Percentiles rank a stretch among this genome's conserved stretches.
phyloP scores from a whole-genome alignment of 495 filamentous ascomycete genomes.

The Podospora bellae-mahoneyi region DNA sequence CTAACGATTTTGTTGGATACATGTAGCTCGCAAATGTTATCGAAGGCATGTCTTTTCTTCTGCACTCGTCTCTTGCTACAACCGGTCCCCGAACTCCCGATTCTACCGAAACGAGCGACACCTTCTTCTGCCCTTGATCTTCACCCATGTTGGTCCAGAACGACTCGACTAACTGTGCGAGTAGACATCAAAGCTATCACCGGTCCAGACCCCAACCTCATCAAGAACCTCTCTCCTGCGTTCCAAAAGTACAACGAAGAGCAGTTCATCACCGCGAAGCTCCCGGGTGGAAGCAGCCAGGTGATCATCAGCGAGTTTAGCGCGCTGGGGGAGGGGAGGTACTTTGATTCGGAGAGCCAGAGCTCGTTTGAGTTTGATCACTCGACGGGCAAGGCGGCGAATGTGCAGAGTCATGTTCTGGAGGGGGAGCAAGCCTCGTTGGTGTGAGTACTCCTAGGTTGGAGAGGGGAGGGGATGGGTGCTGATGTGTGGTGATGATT shows the following conservation, averaged over 20 bases:
- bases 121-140: neutral
- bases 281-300: conserved; percentile 78
- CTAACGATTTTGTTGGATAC: conserved; percentile 16
- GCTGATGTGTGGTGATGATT: neutral
- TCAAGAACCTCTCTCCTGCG: conserved; percentile 70
- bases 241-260: conserved; percentile 95
- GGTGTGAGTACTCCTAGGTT: conserved; percentile 53
- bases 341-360: conserved; percentile 83
- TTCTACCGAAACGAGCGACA: no score
- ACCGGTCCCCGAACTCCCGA: no score
- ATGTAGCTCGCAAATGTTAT: conserved; percentile 82
- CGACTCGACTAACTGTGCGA: conserved; percentile 7
- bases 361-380: conserved; percentile 89
- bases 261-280: conserved; percentile 82
- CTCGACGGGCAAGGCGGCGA: conserved; percentile 77
- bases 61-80: neutral
- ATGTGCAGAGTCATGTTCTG: conserved; percentile 71
- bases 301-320: conserved; percentile 88
- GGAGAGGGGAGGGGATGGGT: neutral
- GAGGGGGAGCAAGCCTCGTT: conserved; percentile 77
- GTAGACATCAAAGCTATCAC: conserved; percentile 87
- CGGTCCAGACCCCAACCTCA: conserved; percentile 61
- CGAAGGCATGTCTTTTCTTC: conserved; percentile 55
- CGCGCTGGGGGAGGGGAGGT: conserved; percentile 69
- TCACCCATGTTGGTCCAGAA: no score